phyloP scores from a whole-genome alignment of 2,329 filamentous ascomycete species.

The Zalaria sp. region DNA sequence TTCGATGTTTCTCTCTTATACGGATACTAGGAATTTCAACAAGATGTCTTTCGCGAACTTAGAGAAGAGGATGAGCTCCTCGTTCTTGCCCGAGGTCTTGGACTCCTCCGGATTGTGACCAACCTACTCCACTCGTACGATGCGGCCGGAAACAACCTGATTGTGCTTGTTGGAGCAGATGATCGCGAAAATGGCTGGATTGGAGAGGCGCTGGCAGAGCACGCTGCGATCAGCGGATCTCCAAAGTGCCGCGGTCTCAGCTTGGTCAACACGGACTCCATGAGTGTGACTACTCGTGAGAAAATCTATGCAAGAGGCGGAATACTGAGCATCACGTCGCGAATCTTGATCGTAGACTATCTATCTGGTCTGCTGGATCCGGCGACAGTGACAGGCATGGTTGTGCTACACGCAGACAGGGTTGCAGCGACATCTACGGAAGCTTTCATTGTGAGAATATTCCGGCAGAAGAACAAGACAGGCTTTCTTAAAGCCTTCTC shows the following conservation, averaged over 20 bases:
- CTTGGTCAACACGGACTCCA: conserved; percentile 87
- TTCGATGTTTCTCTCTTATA: not conserved
- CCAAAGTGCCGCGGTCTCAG: conserved; percentile 73
- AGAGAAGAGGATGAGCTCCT: conserved; percentile 87
- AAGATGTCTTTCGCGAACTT: conserved; percentile 84
- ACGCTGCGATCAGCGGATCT: conserved; percentile 77
- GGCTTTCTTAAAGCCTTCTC: conserved; percentile 96
- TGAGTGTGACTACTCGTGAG: conserved; percentile 73
- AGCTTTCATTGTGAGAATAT: conserved; percentile 89
- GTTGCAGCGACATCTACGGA: conserved; percentile 78
- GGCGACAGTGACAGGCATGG: conserved; percentile 70
- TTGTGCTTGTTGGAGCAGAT: conserved; percentile 77
- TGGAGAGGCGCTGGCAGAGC: conserved; percentile 87
- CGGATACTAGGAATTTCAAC: conserved; percentile 59
- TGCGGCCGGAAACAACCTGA: conserved; percentile 83
- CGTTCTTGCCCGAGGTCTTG: conserved; percentile 79
- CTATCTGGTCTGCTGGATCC: conserved; percentile 71
- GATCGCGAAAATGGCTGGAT: conserved; percentile 95
- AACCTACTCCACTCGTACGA: conserved; percentile 96
- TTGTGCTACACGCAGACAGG: conserved; percentile 79
- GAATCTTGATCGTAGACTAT: conserved; percentile 87
- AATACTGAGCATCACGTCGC: conserved; percentile 89
- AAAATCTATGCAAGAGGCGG: conserved; percentile 85
- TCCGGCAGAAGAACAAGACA: conserved; percentile 81
- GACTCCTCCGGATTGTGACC: conserved; percentile 81